phyloP scores from a whole-genome alignment of 148 eudicot genomes.

The Chenopodium berlandieri region DNA sequence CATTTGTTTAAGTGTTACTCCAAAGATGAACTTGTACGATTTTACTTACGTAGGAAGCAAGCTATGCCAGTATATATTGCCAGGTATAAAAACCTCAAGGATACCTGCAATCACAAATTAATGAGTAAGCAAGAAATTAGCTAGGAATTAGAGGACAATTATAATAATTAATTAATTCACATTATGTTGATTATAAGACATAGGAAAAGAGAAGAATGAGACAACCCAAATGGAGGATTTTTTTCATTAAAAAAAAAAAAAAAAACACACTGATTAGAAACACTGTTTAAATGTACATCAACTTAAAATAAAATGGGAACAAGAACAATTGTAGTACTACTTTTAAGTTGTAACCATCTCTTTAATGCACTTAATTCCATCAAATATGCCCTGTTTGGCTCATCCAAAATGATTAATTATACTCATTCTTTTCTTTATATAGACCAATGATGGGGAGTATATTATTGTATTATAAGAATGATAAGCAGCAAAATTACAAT shows the following conservation, averaged over 20 bases:
- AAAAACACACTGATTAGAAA: background rate
- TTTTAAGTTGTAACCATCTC: background rate
- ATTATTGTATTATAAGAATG: background rate
- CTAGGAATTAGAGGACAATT: background rate
- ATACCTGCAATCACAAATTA: conserved; percentile 38
- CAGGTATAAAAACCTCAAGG: conserved; percentile 55
- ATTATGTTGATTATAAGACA: background rate
- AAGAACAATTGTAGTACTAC: conserved; percentile 5
- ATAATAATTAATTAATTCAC: too few relatives aligned
- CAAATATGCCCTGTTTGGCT: background rate
- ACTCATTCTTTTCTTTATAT: background rate
- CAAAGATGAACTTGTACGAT: background rate
- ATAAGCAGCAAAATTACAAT: background rate
- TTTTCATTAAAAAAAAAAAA: too few relatives aligned
- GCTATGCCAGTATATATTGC: conserved; percentile 60
- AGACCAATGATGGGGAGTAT: background rate
- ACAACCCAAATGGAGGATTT: background rate
- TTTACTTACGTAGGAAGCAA: conserved; percentile 62
- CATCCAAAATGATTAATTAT: background rate
- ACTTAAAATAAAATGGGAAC: background rate
- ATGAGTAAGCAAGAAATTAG: background rate
- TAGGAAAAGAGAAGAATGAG: background rate
- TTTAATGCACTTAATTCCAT: background rate
- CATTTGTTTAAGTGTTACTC: background rate
- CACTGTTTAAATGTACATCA: background rate